A percentile compares a stretch with the other conserved stretches of the same genome.
phyloP scores from a whole-genome alignment of 1,284 basidiomycete genomes.

The Pascua sp. region DNA sequence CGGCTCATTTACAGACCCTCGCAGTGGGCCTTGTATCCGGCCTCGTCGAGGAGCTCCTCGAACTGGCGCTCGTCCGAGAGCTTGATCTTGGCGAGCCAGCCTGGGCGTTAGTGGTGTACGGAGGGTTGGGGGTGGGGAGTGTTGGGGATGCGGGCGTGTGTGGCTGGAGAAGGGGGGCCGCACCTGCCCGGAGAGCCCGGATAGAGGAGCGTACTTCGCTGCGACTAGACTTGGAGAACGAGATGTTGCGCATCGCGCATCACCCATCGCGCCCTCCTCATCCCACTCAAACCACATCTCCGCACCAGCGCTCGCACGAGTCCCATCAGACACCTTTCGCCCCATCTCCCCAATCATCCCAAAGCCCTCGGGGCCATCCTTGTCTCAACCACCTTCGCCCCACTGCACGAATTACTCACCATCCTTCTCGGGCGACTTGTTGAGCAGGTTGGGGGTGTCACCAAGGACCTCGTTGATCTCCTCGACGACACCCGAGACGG shows the following conservation, averaged over 20 bases:
- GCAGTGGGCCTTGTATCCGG: constrained; percentile 72
- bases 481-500: constrained; percentile 77
- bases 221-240: too few relatives aligned
- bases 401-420: constrained; percentile 56
- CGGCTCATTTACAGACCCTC: constrained; percentile 48
- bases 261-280: too few relatives aligned
- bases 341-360: too few relatives aligned
- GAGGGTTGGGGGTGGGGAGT: not conserved
- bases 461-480: constrained; percentile 74
- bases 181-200: too few relatives aligned
- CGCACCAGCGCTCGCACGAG: too few relatives aligned
- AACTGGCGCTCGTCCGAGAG: constrained; percentile 74
- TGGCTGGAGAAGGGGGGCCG: too few relatives aligned
- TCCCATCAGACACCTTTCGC: too few relatives aligned
- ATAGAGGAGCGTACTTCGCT: not conserved
- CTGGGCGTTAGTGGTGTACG: constrained; percentile 8
- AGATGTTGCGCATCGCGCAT: too few relatives aligned
- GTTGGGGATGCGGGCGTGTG: not conserved
- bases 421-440: constrained; percentile 80
- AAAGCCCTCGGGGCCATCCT: too few relatives aligned
- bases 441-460: constrained; percentile 73
- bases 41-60: constrained; percentile 67
- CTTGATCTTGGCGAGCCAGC: constrained; percentile 67
- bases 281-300: too few relatives aligned
- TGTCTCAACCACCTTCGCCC: not conserved